Conservation (phyloP, 78 protist species). For the slime mould (Dictyostelium discoideum) region DNA sequence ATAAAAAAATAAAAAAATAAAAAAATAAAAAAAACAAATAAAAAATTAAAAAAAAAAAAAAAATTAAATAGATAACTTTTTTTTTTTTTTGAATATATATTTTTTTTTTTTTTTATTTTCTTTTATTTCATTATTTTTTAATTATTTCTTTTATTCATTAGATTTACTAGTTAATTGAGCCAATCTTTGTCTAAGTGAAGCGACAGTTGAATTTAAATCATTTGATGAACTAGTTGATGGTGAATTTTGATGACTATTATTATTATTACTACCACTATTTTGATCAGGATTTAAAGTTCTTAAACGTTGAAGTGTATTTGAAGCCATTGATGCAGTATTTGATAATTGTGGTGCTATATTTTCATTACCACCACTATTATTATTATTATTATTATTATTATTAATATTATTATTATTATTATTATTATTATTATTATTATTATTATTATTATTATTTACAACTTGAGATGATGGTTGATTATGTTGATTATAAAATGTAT, state of each 20-base stretch:
- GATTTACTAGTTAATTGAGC: slow-evolving; percentile 58
- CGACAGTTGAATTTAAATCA: slow-evolving; percentile 59
- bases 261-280: not conserved
- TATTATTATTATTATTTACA: not conserved
- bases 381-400: not conserved
- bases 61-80: not conserved
- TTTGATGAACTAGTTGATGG: not conserved
- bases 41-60: no score
- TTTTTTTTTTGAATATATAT: not conserved
- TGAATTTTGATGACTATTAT: not conserved
- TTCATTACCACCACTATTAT: not conserved
- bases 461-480: not conserved
- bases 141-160: slow-evolving; percentile 16
- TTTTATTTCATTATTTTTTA: not conserved
- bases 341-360: not conserved
- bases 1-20: not conserved
- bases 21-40: not conserved
- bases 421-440: not conserved
- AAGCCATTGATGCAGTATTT: slow-evolving; percentile 4
- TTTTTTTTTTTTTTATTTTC: not conserved
- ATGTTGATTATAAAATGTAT: slow-evolving; percentile 18
- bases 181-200: slow-evolving; percentile 56
- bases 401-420: not conserved
- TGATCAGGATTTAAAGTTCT: not conserved
- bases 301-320: slow-evolving; percentile 49